phyloP scores from a whole-genome alignment of 208 protist genomes.

The Trypanosoma cruzi region DNA sequence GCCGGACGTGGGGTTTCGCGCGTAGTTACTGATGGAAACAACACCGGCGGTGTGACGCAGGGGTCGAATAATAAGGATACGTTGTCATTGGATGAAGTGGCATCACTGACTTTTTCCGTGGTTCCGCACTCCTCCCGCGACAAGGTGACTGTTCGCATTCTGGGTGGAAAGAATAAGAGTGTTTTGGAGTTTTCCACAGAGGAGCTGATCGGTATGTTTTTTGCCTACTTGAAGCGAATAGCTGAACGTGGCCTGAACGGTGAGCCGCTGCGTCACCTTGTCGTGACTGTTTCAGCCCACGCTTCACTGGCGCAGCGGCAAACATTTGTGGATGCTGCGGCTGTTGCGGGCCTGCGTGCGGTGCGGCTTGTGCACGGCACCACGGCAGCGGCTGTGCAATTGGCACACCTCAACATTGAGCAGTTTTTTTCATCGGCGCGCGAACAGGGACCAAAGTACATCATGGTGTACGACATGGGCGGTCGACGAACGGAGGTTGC shows the following conservation, averaged over 20 bases:
- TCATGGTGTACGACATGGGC: slow-evolving; percentile 92
- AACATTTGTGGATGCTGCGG: slow-evolving; percentile 87
- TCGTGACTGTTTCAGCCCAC: slow-evolving; percentile 76
- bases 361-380: slow-evolving; percentile 83
- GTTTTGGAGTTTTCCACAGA: slow-evolving; percentile 59
- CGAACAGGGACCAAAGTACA: slow-evolving; percentile 22
- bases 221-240: slow-evolving; percentile 68
- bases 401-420: slow-evolving; percentile 51
- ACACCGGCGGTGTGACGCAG: background rate
- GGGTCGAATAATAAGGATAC: background rate
- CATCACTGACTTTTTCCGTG: slow-evolving; percentile 14
- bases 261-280: slow-evolving; percentile 52
- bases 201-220: slow-evolving; percentile 88
- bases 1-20: slow-evolving; percentile 26
- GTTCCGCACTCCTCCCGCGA: slow-evolving; percentile 22
- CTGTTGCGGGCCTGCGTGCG: slow-evolving; percentile 78
- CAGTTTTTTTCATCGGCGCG: slow-evolving; percentile 34
- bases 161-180: slow-evolving; percentile 15
- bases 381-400: slow-evolving; percentile 74
- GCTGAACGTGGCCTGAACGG: slow-evolving; percentile 47
- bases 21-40: background rate
- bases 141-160: slow-evolving; percentile 21
- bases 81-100: background rate
- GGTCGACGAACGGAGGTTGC: slow-evolving; percentile 72
- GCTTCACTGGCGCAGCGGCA: slow-evolving; percentile 76